These are phyloP conservation scores for Thielaviopsis euricoi DNA, from an alignment of 2,329 filamentous ascomycete species.

Conservation along the genomic window DNA sequence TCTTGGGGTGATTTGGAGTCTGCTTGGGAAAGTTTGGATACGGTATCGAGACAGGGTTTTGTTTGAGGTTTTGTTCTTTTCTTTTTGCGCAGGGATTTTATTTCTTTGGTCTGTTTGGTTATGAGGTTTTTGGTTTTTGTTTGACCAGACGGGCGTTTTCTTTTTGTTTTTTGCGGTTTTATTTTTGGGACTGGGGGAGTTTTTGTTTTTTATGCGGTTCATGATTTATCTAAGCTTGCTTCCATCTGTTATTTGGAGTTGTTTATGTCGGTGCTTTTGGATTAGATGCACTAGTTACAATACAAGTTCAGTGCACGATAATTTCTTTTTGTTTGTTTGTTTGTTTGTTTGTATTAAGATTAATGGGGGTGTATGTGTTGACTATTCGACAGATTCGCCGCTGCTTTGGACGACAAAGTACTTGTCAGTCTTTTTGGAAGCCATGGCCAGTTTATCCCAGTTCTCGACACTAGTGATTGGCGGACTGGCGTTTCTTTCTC, in stretches of 20 bases:
- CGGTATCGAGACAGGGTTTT: neutral
- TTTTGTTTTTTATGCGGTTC: neutral
- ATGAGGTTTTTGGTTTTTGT: neutral
- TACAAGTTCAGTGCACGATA: neutral
- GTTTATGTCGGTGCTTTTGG: neutral
- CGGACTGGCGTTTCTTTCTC: neutral
- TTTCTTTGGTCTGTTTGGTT: neutral
- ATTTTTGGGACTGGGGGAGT: neutral
- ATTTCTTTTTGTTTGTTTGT: neutral
- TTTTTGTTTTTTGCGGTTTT: neutral
- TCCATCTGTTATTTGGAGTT: neutral
- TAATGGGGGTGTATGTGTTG: no score
- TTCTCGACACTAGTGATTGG: conserved; percentile 27
- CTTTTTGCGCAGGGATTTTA: neutral
- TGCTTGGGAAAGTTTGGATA: neutral
- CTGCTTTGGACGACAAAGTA: conserved; percentile 64
- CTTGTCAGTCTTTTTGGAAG: conserved; percentile 47
- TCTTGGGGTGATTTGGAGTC: neutral
- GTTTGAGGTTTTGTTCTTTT: neutral
- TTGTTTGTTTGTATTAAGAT: neutral
- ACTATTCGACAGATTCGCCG: conserved; percentile 20
- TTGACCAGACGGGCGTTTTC: neutral
- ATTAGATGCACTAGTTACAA: no score
- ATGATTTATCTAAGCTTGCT: neutral
- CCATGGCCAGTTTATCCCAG: conserved; percentile 55